Conservation (phyloP, 345 rosid species). For the Crucihimalaya himalaica region DNA sequence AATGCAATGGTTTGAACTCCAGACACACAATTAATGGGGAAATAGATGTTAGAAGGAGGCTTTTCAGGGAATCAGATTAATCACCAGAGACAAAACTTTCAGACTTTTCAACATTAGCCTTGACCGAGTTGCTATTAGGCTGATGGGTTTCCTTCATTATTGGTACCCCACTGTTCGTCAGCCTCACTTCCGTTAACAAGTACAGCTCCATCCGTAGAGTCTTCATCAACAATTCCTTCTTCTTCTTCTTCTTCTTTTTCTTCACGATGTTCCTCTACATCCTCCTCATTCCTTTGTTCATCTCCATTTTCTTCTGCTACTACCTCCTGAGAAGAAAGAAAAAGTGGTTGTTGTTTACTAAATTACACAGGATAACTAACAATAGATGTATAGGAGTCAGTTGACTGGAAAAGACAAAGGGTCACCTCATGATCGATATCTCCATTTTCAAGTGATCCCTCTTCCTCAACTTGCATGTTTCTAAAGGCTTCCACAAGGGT, state of each 20-base stretch:
- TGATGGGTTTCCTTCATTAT: slow-evolving; percentile 93
- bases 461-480: slow-evolving; percentile 82
- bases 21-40: neutral
- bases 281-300: slow-evolving; percentile 41
- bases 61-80: slow-evolving; percentile 72
- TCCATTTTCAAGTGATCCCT: slow-evolving; percentile 84
- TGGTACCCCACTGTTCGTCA: slow-evolving; percentile 99
- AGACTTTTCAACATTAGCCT: slow-evolving; percentile 67
- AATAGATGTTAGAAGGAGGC: slow-evolving; percentile 45
- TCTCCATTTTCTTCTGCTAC: slow-evolving; percentile 61
- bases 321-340: slow-evolving; percentile 39
- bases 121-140: slow-evolving; percentile 90
- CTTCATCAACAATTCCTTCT: slow-evolving; percentile 77
- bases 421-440: slow-evolving; percentile 71
- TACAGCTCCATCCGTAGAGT: slow-evolving; percentile 87
- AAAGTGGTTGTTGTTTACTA: neutral
- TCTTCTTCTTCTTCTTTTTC: slow-evolving; percentile 69
- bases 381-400: neutral
- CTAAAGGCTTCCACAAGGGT: slow-evolving; percentile 90
- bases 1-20: slow-evolving; percentile 14
- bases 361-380: neutral
- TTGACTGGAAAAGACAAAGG: neutral
- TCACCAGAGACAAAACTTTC: slow-evolving; percentile 96
- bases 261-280: slow-evolving; percentile 63
- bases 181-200: slow-evolving; percentile 90